Percentiles rank a stretch among this genome's conserved stretches.
Conservation (phyloP, 768 basidiomycete species). For the Grammothele lineata region DNA sequence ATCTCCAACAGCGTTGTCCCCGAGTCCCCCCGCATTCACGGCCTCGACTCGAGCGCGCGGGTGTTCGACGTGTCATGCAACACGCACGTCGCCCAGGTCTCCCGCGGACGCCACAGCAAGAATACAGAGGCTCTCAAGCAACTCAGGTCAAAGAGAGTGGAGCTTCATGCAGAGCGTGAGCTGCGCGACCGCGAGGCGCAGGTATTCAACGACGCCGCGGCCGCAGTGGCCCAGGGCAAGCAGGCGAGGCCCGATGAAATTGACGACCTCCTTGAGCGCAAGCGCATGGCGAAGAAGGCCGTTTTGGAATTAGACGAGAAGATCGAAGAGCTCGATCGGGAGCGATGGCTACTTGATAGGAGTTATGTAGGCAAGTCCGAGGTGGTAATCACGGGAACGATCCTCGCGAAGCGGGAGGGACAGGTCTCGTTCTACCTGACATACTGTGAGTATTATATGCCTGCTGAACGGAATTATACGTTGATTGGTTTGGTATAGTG, state of each 20-base stretch:
- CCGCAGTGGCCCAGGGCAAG: conserved; percentile 39
- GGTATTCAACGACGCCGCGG: conserved; percentile 41
- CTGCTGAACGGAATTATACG: neutral
- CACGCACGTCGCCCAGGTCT: neutral
- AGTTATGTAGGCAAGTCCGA: conserved; percentile 3
- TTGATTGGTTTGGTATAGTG: conserved; percentile 30
- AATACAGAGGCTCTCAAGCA: conserved; percentile 25
- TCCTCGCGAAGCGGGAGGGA: neutral
- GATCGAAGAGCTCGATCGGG: conserved; percentile 27
- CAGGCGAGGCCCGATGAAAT: conserved; percentile 40
- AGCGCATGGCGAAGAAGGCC: conserved; percentile 31
- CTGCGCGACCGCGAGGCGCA: conserved; percentile 39
- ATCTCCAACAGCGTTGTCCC: conserved; percentile 49
- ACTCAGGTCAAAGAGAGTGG: conserved; percentile 32
- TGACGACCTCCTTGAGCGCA: conserved; percentile 35
- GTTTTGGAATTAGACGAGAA: conserved; percentile 36
- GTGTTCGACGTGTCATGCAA: conserved; percentile 54
- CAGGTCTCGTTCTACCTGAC: conserved; percentile 42
- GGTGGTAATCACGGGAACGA: neutral
- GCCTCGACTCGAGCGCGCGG: conserved; percentile 38
- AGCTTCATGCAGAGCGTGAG: conserved; percentile 34
- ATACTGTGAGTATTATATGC: conserved; percentile 28
- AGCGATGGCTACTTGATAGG: neutral
- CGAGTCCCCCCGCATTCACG: conserved; percentile 50
- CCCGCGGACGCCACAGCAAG: too few species aligned